These are phyloP conservation scores for Aspergillus sp. DNA, from an alignment of 2,329 filamentous ascomycete genomes.

Conservation along the genomic window DNA sequence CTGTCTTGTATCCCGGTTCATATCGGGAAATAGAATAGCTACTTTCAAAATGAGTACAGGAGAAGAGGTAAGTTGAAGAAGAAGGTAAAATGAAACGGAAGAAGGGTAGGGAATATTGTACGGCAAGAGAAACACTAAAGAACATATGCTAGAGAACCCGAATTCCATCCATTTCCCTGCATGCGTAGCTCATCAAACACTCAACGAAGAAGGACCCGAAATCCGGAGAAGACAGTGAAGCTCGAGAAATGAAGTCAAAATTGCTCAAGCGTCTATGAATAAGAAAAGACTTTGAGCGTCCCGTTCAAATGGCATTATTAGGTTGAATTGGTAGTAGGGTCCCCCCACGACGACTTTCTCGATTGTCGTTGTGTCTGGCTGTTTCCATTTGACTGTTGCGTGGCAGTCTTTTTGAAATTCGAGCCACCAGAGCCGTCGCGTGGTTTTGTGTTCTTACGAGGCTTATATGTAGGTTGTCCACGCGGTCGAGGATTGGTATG, in stretches of 20 bases:
- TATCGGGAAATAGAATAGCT: slow-evolving; percentile 8
- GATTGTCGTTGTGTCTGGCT: slow-evolving; percentile 28
- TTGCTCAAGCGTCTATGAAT: not conserved
- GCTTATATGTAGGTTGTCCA: slow-evolving; percentile 27
- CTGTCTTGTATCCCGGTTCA: slow-evolving; percentile 4
- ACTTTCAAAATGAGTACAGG: slow-evolving; percentile 16
- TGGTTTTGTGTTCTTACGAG: slow-evolving; percentile 32
- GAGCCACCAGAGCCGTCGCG: slow-evolving; percentile 28
- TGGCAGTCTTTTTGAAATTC: slow-evolving; percentile 28
- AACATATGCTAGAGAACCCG: slow-evolving; percentile 21
- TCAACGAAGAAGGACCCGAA: slow-evolving; percentile 20
- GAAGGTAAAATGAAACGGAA: not conserved
- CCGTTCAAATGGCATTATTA: slow-evolving; percentile 18
- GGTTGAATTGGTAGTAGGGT: slow-evolving; percentile 24
- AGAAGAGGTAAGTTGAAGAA: slow-evolving; percentile 1
- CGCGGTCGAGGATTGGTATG: slow-evolving; percentile 26
- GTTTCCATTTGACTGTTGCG: slow-evolving; percentile 23
- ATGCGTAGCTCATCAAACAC: slow-evolving; percentile 25
- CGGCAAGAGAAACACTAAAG: slow-evolving; percentile 20
- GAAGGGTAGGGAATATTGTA: slow-evolving; percentile 17
- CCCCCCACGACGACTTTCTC: slow-evolving; percentile 30
- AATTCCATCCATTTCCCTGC: slow-evolving; percentile 18
- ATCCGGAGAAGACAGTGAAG: slow-evolving; percentile 14
- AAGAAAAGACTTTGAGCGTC: not conserved
- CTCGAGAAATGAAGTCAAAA: slow-evolving; percentile 2